A percentile compares a stretch with the other conserved stretches of the same genome.
phyloP scores from a whole-genome alignment of 805 yeast species.

The Zygosaccharomyces bailii region DNA sequence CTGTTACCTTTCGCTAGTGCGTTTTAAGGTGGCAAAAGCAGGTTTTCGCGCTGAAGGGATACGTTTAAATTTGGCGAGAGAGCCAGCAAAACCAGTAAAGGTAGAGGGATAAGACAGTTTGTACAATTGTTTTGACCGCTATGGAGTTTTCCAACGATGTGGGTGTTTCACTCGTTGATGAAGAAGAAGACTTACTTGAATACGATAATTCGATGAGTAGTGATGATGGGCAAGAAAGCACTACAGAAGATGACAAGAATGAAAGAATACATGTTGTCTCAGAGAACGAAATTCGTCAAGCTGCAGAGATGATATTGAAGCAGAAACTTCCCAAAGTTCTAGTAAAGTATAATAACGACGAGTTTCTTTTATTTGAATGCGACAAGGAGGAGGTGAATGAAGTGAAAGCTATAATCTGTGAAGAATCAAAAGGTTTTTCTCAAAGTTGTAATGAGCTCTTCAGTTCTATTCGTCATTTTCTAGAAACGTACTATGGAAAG shows the following conservation, averaged over 20 bases:
- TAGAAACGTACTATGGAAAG: conserved; percentile 25
- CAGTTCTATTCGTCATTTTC: conserved; percentile 24
- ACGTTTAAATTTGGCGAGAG: conserved; percentile 1
- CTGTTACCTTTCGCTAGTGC: not conserved
- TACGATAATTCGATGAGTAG: conserved; percentile 14
- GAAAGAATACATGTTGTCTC: conserved; percentile 11
- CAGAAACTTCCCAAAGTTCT: conserved; percentile 19
- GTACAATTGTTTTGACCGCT: not conserved
- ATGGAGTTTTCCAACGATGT: conserved; percentile 9
- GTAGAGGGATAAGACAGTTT: not conserved
- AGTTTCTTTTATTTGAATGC: conserved; percentile 25
- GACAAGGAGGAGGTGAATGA: conserved; percentile 12
- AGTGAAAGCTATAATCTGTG: conserved; percentile 22
- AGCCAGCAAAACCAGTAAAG: not conserved
- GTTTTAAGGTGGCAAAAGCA: not conserved
- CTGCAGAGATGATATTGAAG: conserved; percentile 24
- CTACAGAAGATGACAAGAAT: conserved; percentile 6
- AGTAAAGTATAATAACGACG: conserved; percentile 23
- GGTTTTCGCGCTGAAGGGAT: conserved; percentile 7
- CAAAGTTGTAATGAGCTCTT: conserved; percentile 23
- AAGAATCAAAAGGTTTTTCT: conserved; percentile 17
- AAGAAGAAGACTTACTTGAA: conserved; percentile 18
- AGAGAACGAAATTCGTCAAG: conserved; percentile 20
- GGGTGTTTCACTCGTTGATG: conserved; percentile 17
- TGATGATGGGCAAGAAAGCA: conserved; percentile 15